phyloP scores from a whole-genome alignment of 805 yeast genomes.

The Priceomyces fermenticarens region DNA sequence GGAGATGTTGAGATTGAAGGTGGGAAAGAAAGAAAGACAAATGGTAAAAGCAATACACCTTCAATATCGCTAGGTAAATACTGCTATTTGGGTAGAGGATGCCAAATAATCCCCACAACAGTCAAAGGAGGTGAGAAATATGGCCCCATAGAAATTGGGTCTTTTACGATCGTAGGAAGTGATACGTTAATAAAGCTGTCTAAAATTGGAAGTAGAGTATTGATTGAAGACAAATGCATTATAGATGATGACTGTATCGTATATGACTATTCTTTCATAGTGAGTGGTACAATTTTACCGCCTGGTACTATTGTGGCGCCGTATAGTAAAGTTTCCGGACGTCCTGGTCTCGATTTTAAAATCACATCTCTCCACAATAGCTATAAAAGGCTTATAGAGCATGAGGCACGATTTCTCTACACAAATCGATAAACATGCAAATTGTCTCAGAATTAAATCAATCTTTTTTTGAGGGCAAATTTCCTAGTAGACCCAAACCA shows the following conservation, averaged over 20 bases:
- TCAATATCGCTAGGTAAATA: slow-evolving; percentile 46
- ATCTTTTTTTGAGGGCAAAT: slow-evolving; percentile 16
- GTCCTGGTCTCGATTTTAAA: slow-evolving; percentile 30
- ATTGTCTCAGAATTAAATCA: slow-evolving; percentile 3
- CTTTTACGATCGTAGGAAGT: slow-evolving; percentile 43
- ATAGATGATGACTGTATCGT: slow-evolving; percentile 37
- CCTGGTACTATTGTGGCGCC: slow-evolving; percentile 49
- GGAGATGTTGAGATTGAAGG: slow-evolving; percentile 26
- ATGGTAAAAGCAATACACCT: slow-evolving; percentile 9
- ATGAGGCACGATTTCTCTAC: slow-evolving; percentile 28
- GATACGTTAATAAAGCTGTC: slow-evolving; percentile 30
- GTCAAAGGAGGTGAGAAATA: slow-evolving; percentile 9
- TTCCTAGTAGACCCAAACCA: slow-evolving; percentile 19
- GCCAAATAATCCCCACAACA: slow-evolving; percentile 24
- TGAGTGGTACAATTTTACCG: slow-evolving; percentile 40
- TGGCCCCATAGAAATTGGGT: slow-evolving; percentile 41
- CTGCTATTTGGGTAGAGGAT: slow-evolving; percentile 33
- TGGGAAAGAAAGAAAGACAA: too few relatives aligned
- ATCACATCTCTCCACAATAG: slow-evolving; percentile 25
- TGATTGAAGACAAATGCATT: slow-evolving; percentile 40
- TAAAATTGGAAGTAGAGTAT: slow-evolving; percentile 48
- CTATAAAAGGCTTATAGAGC: slow-evolving; percentile 35
- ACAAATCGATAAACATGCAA: not conserved
- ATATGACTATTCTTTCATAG: slow-evolving; percentile 52
- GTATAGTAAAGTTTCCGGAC: slow-evolving; percentile 43